These are phyloP conservation scores for Sisymbrium irio DNA, from an alignment of 345 rosid species.

Conservation along the genomic window DNA sequence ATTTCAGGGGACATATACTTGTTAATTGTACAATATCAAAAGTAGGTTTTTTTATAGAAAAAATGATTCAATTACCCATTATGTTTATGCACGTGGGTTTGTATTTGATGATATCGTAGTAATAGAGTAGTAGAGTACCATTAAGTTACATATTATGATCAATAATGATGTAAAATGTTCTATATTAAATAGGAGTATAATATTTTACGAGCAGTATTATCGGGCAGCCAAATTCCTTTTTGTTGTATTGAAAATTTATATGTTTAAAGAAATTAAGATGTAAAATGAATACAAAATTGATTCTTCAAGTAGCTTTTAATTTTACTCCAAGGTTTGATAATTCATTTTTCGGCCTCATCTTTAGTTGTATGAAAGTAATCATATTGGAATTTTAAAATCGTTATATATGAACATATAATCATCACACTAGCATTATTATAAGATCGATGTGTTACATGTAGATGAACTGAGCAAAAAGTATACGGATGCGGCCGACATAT, in stretches of 20 bases:
- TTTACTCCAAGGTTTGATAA: constrained; percentile 7
- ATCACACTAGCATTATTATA: not conserved
- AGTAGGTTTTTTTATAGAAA: no score
- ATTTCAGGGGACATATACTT: not conserved
- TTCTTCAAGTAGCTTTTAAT: not conserved
- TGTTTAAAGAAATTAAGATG: not conserved
- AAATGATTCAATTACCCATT: no score
- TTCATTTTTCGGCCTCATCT: constrained; percentile 32
- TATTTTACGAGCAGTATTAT: no score
- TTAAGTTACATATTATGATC: no score
- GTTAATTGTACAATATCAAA: not conserved
- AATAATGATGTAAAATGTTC: no score
- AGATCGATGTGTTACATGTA: not conserved
- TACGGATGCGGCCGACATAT: constrained; percentile 28
- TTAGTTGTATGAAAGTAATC: not conserved
- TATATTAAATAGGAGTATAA: no score
- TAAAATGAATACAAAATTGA: not conserved
- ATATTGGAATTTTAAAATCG: not conserved
- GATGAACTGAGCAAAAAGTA: constrained; percentile 15
- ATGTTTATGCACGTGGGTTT: no score
- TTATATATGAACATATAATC: not conserved
- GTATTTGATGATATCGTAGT: no score
- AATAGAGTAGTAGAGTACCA: no score
- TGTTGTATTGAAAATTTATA: not conserved
- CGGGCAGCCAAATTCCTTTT: not conserved